Percentiles rank a stretch among this genome's conserved stretches.
phyloP scores from a whole-genome alignment of 2,329 filamentous ascomycete genomes.

The Plenodomus biglobosus region DNA sequence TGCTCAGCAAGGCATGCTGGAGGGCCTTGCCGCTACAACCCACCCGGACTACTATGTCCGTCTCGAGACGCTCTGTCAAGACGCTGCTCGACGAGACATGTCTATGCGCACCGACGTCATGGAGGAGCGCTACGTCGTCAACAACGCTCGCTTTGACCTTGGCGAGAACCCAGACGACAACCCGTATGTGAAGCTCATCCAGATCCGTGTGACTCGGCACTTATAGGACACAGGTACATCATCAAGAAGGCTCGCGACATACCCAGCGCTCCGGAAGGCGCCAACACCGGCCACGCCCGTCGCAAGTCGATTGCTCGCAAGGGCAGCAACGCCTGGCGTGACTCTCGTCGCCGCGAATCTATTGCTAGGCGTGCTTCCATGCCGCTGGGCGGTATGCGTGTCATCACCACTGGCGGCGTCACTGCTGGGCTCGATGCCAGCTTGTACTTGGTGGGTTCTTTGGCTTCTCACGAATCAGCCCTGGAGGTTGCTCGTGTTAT shows the following conservation, averaged over 20 bases:
- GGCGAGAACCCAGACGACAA: conserved; percentile 77
- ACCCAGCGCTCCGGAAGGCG: conserved; percentile 57
- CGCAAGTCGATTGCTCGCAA: conserved; percentile 61
- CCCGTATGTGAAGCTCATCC: conserved; percentile 26
- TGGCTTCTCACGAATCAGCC: conserved; percentile 76
- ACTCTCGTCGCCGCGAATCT: conserved; percentile 76
- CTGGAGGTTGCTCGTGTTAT: conserved; percentile 72
- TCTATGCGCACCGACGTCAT: conserved; percentile 80
- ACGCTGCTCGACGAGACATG: conserved; percentile 68
- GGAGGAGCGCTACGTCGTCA: conserved; percentile 84
- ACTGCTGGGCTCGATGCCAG: conserved; percentile 80
- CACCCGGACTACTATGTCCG: conserved; percentile 79
- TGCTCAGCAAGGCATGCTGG: conserved; percentile 73
- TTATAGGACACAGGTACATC: conserved; percentile 78
- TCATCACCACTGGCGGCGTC: conserved; percentile 79
- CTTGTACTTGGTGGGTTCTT: conserved; percentile 79
- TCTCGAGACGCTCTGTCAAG: conserved; percentile 79
- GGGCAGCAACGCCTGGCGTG: conserved; percentile 80
- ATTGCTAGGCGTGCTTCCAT: conserved; percentile 76
- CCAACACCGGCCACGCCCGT: conserved; percentile 41
- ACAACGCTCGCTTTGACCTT: conserved; percentile 85
- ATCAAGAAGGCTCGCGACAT: conserved; percentile 59
- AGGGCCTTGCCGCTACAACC: conserved; percentile 77
- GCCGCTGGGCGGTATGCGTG: conserved; percentile 67
- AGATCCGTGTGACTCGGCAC: not conserved